Evolutionary conservation across 352 stramenopile species (phyloP), one percentile per base, ranked within the genome.

Genomic region (Pythium oligandrum): DNA sequence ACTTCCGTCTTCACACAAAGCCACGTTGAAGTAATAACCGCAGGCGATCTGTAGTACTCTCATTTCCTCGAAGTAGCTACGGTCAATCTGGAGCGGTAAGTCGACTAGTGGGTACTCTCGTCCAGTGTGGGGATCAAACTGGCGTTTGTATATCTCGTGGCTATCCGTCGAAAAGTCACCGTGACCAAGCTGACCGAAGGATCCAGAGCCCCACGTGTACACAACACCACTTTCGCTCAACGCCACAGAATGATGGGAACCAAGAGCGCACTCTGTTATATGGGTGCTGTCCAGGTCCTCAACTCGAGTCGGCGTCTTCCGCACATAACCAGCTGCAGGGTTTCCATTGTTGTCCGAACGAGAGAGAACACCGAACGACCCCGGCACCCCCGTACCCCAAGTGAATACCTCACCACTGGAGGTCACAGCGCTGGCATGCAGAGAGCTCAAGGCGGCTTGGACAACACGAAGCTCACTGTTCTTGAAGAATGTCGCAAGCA

Each of bases 61-160:
- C 74, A 88, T 87, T 38, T 88, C 80, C 44, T 88, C 80, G 17
- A 90, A 87, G 54, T 71, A 79, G 55, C 75, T 86, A 6, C 69
- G 71, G 59, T 90, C 77, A 17, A 90, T 55, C 47, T 86, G 73
- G n/a, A 88, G 59, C 1, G 80, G 80, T 4, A 90, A 56, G 51
- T 88, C 75, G 5, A 90, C 66, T 47, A 78, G 66, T 6, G 80
- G 75, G 31, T 88, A 90, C 52, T 85, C 72, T 7, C 68, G 72
- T 1, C 80, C 76, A 30, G 62, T 85, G 63, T 88, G 80, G 38
- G 73, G 73, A 30, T 90, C 80, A 32, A 88, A 83, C 46, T 87
- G 75, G 12, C 60, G 68, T 34, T 75, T 79, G 45, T 77, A 90
- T 38, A 88, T 83, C 30, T 80, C 77, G 48, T 68, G 61, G 11